Evolutionary conservation across 2,329 filamentous ascomycete genomes (phyloP), one percentile per base, ranked within the genome.

Genomic region (Colletotrichum salicis): DNA sequence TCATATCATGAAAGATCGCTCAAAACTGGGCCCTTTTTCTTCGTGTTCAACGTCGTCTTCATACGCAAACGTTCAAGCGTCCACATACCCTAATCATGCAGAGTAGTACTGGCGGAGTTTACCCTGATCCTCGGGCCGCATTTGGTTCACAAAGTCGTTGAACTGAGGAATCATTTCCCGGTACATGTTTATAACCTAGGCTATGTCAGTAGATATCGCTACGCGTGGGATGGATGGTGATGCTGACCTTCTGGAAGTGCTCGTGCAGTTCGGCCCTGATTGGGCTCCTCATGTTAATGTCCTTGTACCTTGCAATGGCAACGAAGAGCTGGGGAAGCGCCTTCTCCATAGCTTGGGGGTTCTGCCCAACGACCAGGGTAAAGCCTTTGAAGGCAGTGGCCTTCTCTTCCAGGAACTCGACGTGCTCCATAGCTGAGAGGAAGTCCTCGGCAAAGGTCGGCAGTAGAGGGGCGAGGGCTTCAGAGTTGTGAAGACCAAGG

Each of bases 351-450:
- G 95, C 94, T 79, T 95, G 90, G 0, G 96, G 96, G 78, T 98
- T 98, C 78, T 91, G 90, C 73, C 93, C 89, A 4, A 98, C 93
- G 59, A 97, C 89, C 76, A 93, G 88, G 66, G 94, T 93, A 83
- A 99, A 98, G 0, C 96, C 96, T 77, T 94, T 91, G 80, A 98
- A 94, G 0, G 96, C 96, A 31, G 95, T 95, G 1, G 93, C 94
- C 84, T 99, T 99, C 83, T 99, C 96, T 72, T 97, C 94, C 2
- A 94, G 96, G 78, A 94, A 92, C 64, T 94, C 92, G 37, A 98
- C 92, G 74, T 94, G 93, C 72, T 90, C 89, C 89, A 99, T 97
- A 3, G 92, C 90, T 63, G 86, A 87, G 65, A 99, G 83, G 84
- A 98, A 98, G 45, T 93, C 90, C 45, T 92, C 90, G 0, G 96